Conservation (phyloP, 208 protist species). For the Phytomonas serpens region DNA sequence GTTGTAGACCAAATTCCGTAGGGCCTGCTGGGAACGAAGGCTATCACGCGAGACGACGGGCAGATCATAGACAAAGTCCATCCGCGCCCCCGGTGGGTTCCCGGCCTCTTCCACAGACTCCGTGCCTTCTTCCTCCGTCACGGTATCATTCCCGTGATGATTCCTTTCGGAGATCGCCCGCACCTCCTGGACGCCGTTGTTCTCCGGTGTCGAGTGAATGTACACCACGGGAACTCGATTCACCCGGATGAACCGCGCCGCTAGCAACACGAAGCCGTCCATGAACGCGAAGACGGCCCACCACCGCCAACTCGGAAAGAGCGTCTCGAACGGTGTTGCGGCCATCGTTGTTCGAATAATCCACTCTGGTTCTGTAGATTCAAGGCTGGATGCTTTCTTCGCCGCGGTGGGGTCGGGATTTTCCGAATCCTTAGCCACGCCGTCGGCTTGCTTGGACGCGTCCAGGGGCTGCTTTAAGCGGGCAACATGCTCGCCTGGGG, state of each 20-base stretch:
- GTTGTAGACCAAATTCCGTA: slow-evolving; percentile 37
- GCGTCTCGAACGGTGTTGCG: slow-evolving; percentile 21
- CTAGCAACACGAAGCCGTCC: slow-evolving; percentile 39
- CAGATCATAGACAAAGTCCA: slow-evolving; percentile 12
- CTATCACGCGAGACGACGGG: slow-evolving; percentile 48
- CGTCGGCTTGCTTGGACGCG: neutral
- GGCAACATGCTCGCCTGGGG: neutral
- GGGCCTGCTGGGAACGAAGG: slow-evolving; percentile 54
- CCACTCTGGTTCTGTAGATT: slow-evolving; percentile 10
- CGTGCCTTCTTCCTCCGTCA: slow-evolving; percentile 1
- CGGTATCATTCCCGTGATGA: neutral
- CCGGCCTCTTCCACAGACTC: slow-evolving; percentile 2
- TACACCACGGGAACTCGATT: slow-evolving; percentile 68
- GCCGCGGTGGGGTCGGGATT: slow-evolving; percentile 11
- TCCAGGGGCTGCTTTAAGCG: neutral
- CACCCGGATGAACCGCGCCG: slow-evolving; percentile 44
- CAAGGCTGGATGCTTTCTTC: slow-evolving; percentile 12
- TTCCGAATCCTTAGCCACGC: neutral
- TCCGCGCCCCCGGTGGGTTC: neutral
- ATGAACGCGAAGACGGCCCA: slow-evolving; percentile 41
- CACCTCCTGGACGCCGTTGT: neutral
- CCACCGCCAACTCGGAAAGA: slow-evolving; percentile 44
- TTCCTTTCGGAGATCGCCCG: neutral
- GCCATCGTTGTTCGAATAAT: slow-evolving; percentile 21
- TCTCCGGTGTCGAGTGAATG: slow-evolving; percentile 19